Percentiles rank a stretch among this genome's conserved stretches.
These are phyloP conservation scores for Pterocarpus macrocarpus DNA, from an alignment of 306 rosid genomes.

Conservation along the genomic window DNA sequence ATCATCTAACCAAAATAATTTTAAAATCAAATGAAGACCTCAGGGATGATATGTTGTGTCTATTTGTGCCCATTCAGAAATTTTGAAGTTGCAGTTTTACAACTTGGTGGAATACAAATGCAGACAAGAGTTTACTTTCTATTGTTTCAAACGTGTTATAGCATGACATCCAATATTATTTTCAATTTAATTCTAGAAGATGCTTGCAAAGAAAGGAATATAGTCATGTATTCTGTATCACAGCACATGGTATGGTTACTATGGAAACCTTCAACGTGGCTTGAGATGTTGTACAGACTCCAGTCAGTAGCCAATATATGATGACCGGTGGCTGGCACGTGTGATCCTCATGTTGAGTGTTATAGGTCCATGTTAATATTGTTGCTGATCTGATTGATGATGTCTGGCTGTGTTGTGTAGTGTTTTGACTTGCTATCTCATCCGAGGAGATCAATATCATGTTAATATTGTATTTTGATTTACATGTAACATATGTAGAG, in stretches of 20 bases:
- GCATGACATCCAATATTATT: background rate
- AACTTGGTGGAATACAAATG: too few relatives aligned
- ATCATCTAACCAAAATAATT: background rate
- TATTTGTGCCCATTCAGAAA: too few relatives aligned
- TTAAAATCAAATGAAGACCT: too few relatives aligned
- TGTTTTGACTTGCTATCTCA: background rate
- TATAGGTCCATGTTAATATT: background rate
- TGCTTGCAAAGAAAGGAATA: background rate
- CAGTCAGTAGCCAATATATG: too few relatives aligned
- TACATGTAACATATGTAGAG: background rate
- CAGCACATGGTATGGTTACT: background rate
- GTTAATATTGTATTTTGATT: background rate
- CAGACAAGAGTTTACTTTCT: too few relatives aligned
- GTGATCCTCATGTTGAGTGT: background rate
- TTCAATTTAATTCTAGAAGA: background rate
- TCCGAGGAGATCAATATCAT: background rate
- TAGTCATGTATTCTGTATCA: background rate
- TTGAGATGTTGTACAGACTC: too few relatives aligned
- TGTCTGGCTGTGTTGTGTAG: background rate
- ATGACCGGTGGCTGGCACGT: background rate
- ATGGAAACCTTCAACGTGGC: too few relatives aligned
- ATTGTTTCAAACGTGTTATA: background rate
- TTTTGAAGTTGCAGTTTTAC: too few relatives aligned
- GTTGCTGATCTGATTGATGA: background rate
- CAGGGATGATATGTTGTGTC: too few relatives aligned